A percentile compares a stretch with the other conserved stretches of the same genome.
These are phyloP conservation scores for Sanguinoderma infundibulare DNA, from an alignment of 1,284 basidiomycete species.

Conservation along the genomic window DNA sequence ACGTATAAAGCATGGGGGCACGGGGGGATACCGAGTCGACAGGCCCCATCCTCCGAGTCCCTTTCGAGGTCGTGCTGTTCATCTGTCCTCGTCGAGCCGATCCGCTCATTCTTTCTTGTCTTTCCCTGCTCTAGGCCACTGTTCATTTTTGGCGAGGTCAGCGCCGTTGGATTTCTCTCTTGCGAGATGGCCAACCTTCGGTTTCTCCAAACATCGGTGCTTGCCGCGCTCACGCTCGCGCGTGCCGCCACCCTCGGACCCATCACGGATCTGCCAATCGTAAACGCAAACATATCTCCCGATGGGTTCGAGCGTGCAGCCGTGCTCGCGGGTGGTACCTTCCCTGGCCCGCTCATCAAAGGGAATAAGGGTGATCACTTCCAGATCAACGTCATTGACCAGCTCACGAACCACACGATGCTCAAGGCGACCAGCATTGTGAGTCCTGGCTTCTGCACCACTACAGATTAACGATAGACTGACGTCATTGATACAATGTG, in stretches of 20 bases:
- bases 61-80: too few relatives aligned
- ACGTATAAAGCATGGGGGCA: too few relatives aligned
- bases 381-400: conserved; percentile 40
- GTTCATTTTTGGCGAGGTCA: neutral
- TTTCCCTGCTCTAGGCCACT: neutral
- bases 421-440: conserved; percentile 40
- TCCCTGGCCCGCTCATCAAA: conserved; percentile 34
- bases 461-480: too few relatives aligned
- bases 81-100: too few relatives aligned
- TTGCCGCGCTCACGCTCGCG: conserved; percentile 7
- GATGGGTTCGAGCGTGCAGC: conserved; percentile 29
- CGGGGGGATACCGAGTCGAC: too few relatives aligned
- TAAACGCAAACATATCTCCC: conserved; percentile 25
- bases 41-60: too few relatives aligned
- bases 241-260: conserved; percentile 21
- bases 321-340: conserved; percentile 29
- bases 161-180: neutral
- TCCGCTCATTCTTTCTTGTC: neutral
- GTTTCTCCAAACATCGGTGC: neutral
- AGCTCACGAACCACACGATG: conserved; percentile 39
- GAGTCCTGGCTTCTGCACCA: conserved; percentile 10
- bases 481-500: neutral
- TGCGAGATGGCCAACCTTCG: conserved; percentile 4
- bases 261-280: conserved; percentile 26
- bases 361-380: conserved; percentile 32